Evolutionary conservation across 2,329 filamentous ascomycete species (phyloP), one percentile per base, ranked within the genome.

Genomic region (Fusarium redolens): DNA sequence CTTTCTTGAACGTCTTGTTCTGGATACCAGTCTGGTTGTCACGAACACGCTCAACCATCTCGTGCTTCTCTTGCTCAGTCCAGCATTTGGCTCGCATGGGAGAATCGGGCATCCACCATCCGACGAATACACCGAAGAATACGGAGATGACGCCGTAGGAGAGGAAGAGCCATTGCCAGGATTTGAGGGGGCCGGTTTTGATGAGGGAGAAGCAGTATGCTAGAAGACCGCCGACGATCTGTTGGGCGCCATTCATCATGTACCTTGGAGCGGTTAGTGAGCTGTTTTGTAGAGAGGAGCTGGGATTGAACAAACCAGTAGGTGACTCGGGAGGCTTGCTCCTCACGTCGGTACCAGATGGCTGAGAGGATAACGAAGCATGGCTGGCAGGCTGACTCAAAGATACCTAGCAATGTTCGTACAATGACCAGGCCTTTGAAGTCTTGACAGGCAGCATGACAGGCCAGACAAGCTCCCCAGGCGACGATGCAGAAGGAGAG

Each of bases 221-320:
- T 1, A 93, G 83, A 1, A 93, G 85, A 10, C 92, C 92, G 37
- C 92, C 92, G 12, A 93, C 90, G 56, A 93, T 91, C 77, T 93
- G 92, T 77, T 93, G 92, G 2, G 85, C 86, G 4, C 92, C 92
- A 78, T 93, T 94, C 91, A 93, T 93, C 89, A 92, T 92, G 79
- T 92, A 64, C 61, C 61, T 64, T 3, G 1, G 0, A 37, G 1
- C 6, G 3, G 2, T 52, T 4, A 52, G 22, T n/a, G 2, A 7
- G 5, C 9, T 28, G 5, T 7, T n/a, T 0, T 0, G 20, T 1
- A 3, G 18, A 7, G 10, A 7, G 5, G 13, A 2, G 4, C 2
- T 17, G 7, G 10, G 4, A 18, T 3, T 3, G n/a, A 15, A n/a
- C 44, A 1, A 50, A 92, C 91, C 92, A 93, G 79, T 90, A 92